Percentiles rank a stretch among this genome's conserved stretches.
Evolutionary conservation across 257 asterid genomes (phyloP).

Genomic region (Schizonepeta tenuifolia): DNA sequence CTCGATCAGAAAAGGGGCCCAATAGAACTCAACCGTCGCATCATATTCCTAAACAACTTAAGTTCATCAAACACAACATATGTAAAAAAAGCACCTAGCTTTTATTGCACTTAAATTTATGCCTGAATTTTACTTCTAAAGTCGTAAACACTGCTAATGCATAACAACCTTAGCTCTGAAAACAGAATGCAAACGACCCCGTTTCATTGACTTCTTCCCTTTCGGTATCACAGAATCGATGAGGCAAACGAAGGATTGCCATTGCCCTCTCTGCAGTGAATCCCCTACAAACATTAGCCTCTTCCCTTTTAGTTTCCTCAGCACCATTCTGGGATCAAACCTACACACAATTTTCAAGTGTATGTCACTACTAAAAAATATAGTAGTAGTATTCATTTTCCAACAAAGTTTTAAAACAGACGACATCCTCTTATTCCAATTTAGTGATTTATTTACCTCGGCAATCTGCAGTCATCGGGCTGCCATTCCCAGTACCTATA

Average conservation of each 20-base stretch:
- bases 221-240: slow-evolving; percentile 74
- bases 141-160: not conserved
- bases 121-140: not conserved
- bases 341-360: slow-evolving; percentile 38
- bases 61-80: not conserved
- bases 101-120: not conserved
- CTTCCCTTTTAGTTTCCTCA: slow-evolving; percentile 69
- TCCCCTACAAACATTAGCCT: slow-evolving; percentile 93
- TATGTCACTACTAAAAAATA: not conserved
- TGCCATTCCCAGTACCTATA: slow-evolving; percentile 89
- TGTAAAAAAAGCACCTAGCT: not conserved
- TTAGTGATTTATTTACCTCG: too few relatives aligned
- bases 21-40: slow-evolving; percentile 81
- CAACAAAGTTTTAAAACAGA: not conserved
- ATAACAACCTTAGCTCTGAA: slow-evolving; percentile 50
- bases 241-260: slow-evolving; percentile 90
- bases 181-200: slow-evolving; percentile 63
- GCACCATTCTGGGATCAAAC: slow-evolving; percentile 69
- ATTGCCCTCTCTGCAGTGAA: slow-evolving; percentile 88
- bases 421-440: not conserved
- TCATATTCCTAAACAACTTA: slow-evolving; percentile 66
- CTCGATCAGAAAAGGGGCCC: slow-evolving; percentile 90
- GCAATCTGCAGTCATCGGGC: slow-evolving; percentile 91
- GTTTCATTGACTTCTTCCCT: slow-evolving; percentile 69
- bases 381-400: too few relatives aligned